phyloP scores from a whole-genome alignment of 768 basidiomycete species.

The Amanita subjunquillea region DNA sequence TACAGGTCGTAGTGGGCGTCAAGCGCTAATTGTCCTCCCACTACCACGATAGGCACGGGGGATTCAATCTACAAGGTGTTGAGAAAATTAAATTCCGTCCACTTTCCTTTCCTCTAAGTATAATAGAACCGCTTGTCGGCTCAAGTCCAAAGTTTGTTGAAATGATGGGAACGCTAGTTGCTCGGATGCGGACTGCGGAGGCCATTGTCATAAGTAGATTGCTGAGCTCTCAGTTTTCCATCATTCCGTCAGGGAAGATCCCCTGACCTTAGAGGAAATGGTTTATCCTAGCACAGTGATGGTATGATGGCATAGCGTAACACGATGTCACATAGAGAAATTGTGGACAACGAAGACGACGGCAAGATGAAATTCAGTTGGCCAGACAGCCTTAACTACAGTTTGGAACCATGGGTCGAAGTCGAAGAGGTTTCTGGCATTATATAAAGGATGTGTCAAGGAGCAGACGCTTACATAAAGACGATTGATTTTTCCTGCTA shows the following conservation, averaged over 20 bases:
- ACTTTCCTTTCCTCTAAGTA: no score
- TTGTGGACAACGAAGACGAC: background rate
- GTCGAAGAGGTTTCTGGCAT: background rate
- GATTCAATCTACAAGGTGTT: no score
- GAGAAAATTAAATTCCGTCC: no score
- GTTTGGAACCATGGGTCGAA: background rate
- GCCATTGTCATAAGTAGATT: background rate
- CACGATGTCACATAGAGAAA: background rate
- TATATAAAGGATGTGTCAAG: background rate
- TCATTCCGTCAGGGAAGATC: no score
- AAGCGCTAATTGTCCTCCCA: no score
- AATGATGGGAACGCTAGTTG: no score
- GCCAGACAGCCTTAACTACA: background rate
- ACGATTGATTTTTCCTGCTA: conserved; percentile 15
- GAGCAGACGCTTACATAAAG: conserved; percentile 18
- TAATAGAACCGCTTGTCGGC: no score
- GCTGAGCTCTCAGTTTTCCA: background rate
- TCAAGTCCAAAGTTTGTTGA: no score
- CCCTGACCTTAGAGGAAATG: no score
- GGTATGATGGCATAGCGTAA: background rate
- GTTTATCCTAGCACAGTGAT: background rate
- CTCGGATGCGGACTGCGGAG: no score
- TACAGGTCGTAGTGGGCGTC: no score
- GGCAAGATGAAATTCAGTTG: background rate
- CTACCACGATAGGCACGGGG: no score